A percentile compares a stretch with the other conserved stretches of the same genome.
Evolutionary conservation across 108 stramenopile genomes (phyloP).

Genomic region (Pseudonitzschia multistriata): DNA sequence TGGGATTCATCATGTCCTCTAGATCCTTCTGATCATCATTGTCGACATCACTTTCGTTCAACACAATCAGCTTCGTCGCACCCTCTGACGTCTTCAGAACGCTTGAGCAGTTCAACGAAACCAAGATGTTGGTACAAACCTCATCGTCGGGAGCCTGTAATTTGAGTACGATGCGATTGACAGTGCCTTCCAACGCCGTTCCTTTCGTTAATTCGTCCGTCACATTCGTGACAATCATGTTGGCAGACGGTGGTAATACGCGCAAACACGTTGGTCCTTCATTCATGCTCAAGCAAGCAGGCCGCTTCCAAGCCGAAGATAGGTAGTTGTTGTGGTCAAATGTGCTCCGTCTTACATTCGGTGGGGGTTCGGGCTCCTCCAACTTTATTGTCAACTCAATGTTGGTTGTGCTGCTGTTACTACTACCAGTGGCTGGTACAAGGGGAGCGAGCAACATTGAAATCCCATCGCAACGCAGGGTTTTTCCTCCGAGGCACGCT

Average conservation of each 20-base stretch:
- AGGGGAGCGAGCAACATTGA: conserved; percentile 43
- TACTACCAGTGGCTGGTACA: conserved; percentile 19
- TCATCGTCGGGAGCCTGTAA: conserved; percentile 54
- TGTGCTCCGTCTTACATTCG: conserved; percentile 44
- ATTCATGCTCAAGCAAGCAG: conserved; percentile 47
- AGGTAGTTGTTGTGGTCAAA: conserved; percentile 83
- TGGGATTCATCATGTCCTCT: conserved; percentile 20
- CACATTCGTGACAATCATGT: conserved; percentile 62
- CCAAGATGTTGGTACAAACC: conserved; percentile 52
- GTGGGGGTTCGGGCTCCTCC: conserved; percentile 20
- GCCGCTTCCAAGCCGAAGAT: conserved; percentile 69
- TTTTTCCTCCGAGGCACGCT: conserved; percentile 63
- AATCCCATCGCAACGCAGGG: conserved; percentile 67
- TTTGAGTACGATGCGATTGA: conserved; percentile 72
- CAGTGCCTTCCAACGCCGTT: conserved; percentile 77
- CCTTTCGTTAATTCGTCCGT: conserved; percentile 50
- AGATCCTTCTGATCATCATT: conserved; percentile 3
- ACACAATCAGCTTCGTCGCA: conserved; percentile 18
- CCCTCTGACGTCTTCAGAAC: conserved; percentile 35
- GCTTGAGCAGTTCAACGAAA: conserved; percentile 44
- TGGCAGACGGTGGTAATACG: conserved; percentile 62
- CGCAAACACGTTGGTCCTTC: conserved; percentile 75
- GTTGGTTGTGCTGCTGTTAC: conserved; percentile 7
- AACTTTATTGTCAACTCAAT: conserved; percentile 45
- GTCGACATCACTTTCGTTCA: conserved; percentile 3